Evolutionary conservation across 768 basidiomycete genomes (phyloP).

Genomic region (Pulveroboletus frians): DNA sequence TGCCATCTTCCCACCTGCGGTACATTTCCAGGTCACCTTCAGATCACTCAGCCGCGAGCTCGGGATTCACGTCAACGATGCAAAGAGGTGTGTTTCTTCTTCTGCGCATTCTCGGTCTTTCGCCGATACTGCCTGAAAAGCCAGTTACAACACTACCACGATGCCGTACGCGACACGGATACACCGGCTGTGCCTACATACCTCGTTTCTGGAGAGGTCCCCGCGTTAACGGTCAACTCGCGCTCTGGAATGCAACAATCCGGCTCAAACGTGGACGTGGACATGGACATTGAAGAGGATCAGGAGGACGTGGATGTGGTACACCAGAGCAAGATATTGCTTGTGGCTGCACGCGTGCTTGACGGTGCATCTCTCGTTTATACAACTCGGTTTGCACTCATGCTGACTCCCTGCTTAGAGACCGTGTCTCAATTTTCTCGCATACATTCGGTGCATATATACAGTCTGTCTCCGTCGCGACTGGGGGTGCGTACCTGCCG

Average conservation of each 20-base stretch:
- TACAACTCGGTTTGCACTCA: too few relatives aligned
- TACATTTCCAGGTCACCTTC: constrained; percentile 61
- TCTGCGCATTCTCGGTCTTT: not conserved
- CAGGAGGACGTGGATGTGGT: constrained; percentile 40
- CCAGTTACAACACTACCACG: constrained; percentile 57
- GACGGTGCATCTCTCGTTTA: constrained; percentile 43
- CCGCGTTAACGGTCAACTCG: constrained; percentile 12
- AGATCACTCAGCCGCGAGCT: constrained; percentile 69
- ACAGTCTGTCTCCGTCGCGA: constrained; percentile 64
- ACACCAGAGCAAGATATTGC: constrained; percentile 42
- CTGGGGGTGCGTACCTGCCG: constrained; percentile 36
- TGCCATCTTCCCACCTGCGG: not conserved
- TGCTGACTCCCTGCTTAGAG: constrained; percentile 31
- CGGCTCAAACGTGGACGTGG: constrained; percentile 25
- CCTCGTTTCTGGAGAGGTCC: constrained; percentile 55
- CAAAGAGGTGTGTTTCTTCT: constrained; percentile 54
- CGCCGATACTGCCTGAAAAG: constrained; percentile 32
- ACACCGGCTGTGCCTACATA: constrained; percentile 54
- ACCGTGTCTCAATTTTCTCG: constrained; percentile 48
- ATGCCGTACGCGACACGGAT: constrained; percentile 35
- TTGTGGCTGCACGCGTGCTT: constrained; percentile 61
- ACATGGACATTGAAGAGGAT: constrained; percentile 38
- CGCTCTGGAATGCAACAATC: constrained; percentile 1
- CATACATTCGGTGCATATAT: constrained; percentile 58
- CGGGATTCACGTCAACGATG: constrained; percentile 67